phyloP scores from a whole-genome alignment of 441 rosid genomes.

The Adansonia gregorii region DNA sequence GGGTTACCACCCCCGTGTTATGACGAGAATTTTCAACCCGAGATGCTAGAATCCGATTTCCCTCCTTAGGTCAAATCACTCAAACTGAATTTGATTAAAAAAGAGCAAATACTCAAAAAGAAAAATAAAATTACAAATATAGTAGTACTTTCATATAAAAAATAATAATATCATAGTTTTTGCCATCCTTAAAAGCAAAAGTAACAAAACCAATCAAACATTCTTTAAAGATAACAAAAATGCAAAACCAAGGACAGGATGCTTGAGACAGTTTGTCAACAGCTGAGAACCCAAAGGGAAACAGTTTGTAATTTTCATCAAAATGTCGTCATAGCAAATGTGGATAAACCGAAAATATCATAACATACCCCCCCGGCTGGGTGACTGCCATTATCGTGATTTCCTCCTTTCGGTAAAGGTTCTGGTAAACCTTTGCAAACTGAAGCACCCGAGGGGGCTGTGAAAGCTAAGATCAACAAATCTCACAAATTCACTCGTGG shows the following conservation, averaged over 20 bases:
- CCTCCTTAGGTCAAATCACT: too few species aligned
- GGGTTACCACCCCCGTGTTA: too few species aligned
- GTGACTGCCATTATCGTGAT: too few species aligned
- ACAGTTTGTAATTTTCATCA: background rate
- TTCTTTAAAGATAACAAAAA: background rate
- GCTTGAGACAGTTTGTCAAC: too few species aligned
- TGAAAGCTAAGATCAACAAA: background rate
- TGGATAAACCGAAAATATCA: background rate
- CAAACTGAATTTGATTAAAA: background rate
- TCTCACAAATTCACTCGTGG: conserved; percentile 12
- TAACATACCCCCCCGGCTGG: background rate
- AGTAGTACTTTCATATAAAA: too few species aligned
- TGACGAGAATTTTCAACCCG: too few species aligned
- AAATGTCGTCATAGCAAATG: background rate
- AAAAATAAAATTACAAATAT: background rate
- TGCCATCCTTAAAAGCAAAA: background rate
- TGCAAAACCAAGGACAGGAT: background rate
- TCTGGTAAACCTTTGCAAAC: background rate
- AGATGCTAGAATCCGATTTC: too few species aligned
- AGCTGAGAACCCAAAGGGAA: background rate
- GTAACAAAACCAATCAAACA: background rate
- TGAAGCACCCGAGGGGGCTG: background rate
- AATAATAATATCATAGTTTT: background rate
- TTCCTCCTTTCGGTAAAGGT: too few species aligned
- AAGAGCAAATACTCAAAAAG: background rate